A percentile compares a stretch with the other conserved stretches of the same genome.
Conservation (phyloP, 176 grass and related monocot genomes). For the Rhynchospora breviuscula region DNA sequence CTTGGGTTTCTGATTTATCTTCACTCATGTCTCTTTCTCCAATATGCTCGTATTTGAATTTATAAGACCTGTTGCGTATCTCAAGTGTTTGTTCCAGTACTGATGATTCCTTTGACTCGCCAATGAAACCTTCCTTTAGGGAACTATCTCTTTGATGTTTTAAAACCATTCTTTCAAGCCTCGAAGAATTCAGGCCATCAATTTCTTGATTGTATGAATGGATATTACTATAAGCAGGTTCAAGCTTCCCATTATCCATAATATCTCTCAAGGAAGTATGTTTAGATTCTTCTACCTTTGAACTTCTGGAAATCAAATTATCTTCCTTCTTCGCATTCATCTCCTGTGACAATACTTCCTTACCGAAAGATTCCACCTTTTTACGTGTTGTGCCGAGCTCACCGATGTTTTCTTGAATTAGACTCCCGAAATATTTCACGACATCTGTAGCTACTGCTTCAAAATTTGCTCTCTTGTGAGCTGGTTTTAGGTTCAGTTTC, state of each 20-base stretch:
- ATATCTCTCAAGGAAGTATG: conserved; percentile 9
- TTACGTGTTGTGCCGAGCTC: conserved; percentile 38
- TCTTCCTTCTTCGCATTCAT: not conserved
- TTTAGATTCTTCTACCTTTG: conserved; percentile 7
- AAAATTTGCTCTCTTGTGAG: conserved; percentile 23
- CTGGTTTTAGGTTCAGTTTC: conserved; percentile 26
- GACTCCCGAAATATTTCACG: conserved; percentile 28
- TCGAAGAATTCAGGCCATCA: conserved; percentile 27
- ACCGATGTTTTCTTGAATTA: conserved; percentile 42
- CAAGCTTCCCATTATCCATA: not conserved
- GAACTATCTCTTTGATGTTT: conserved; percentile 34
- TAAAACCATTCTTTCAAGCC: conserved; percentile 51
- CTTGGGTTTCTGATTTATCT: not conserved
- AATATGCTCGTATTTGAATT: conserved; percentile 33
- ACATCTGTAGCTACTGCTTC: conserved; percentile 33
- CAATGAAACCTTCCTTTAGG: conserved; percentile 27
- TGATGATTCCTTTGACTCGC: conserved; percentile 43
- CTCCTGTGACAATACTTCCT: conserved; percentile 20
- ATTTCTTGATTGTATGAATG: conserved; percentile 36
- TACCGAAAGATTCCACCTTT: conserved; percentile 18
- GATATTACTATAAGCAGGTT: conserved; percentile 27
- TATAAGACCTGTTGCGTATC: conserved; percentile 56
- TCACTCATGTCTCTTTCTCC: not conserved
- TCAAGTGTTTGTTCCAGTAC: conserved; percentile 61
- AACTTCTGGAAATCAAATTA: not conserved